These are phyloP conservation scores for Aspergillus udagawae DNA, from an alignment of 2,329 filamentous ascomycete species.

Conservation along the genomic window DNA sequence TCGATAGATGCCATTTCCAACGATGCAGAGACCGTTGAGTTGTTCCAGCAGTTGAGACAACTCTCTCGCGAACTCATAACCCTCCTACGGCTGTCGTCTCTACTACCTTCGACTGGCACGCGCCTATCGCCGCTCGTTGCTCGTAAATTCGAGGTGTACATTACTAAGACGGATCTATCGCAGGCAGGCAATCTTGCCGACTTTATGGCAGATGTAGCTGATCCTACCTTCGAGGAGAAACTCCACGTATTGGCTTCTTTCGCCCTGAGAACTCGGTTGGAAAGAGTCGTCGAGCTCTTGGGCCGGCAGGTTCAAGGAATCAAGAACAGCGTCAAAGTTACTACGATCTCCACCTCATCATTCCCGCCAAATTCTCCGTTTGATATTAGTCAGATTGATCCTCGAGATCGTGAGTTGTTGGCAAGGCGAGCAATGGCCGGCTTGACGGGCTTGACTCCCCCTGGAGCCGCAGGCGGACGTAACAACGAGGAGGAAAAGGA, in stretches of 20 bases:
- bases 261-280: constrained; percentile 71
- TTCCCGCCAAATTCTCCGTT: constrained; percentile 58
- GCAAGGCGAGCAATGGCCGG: constrained; percentile 42
- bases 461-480: constrained; percentile 42
- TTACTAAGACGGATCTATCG: constrained; percentile 72
- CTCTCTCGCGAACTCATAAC: constrained; percentile 82
- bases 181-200: constrained; percentile 87
- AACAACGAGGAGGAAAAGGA: constrained; percentile 69
- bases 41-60: constrained; percentile 77
- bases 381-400: constrained; percentile 50
- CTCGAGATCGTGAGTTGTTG: constrained; percentile 43
- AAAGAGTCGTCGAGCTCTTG: constrained; percentile 77
- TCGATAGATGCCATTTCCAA: constrained; percentile 39
- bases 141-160: constrained; percentile 80
- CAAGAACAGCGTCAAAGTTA: constrained; percentile 83
- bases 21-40: constrained; percentile 62
- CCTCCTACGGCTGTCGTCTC: constrained; percentile 75
- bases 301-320: constrained; percentile 77
- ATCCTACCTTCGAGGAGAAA: constrained; percentile 86
- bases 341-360: constrained; percentile 66
- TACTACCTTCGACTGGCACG: constrained; percentile 68
- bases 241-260: constrained; percentile 78
- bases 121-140: constrained; percentile 79
- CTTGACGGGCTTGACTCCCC: constrained; percentile 38
- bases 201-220: constrained; percentile 92